Conservation (phyloP, 2,329 filamentous ascomycete species). For the Aulographum hederae region DNA sequence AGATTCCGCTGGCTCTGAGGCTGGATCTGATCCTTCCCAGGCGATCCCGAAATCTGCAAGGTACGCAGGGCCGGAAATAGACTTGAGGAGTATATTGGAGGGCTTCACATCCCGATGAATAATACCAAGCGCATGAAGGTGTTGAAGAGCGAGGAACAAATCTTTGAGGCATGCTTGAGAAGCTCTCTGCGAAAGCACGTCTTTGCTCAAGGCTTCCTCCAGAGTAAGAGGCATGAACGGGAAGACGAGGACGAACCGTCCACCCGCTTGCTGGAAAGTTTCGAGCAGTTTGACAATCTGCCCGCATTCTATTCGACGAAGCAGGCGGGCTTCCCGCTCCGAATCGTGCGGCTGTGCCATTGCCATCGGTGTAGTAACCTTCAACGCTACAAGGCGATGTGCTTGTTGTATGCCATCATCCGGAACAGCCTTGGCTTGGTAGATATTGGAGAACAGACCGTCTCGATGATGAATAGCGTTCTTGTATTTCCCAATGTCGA, state of each 20-base stretch:
- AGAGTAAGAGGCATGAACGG: conserved; percentile 67
- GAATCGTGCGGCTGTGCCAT: conserved; percentile 71
- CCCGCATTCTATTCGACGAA: conserved; percentile 38
- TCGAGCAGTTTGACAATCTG: conserved; percentile 52
- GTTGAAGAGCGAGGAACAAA: conserved; percentile 49
- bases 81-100: conserved; percentile 62
- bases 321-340: conserved; percentile 57
- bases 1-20: conserved; percentile 41
- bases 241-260: conserved; percentile 62
- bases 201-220: conserved; percentile 7
- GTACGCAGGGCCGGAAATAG: conserved; percentile 50
- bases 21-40: conserved; percentile 45
- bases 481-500: conserved; percentile 34
- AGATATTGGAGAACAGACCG: conserved; percentile 72
- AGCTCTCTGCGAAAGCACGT: conserved; percentile 14
- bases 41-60: conserved; percentile 87
- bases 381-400: conserved; percentile 46
- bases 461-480: conserved; percentile 37
- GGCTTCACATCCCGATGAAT: conserved; percentile 93
- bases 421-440: conserved; percentile 37
- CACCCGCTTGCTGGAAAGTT: conserved; percentile 41
- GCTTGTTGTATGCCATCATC: conserved; percentile 8
- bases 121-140: conserved; percentile 57
- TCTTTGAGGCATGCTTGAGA: conserved; percentile 39
- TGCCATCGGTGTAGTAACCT: conserved; percentile 61